phyloP scores from a whole-genome alignment of 116 monocot species.

The Thalassia testudinum region DNA sequence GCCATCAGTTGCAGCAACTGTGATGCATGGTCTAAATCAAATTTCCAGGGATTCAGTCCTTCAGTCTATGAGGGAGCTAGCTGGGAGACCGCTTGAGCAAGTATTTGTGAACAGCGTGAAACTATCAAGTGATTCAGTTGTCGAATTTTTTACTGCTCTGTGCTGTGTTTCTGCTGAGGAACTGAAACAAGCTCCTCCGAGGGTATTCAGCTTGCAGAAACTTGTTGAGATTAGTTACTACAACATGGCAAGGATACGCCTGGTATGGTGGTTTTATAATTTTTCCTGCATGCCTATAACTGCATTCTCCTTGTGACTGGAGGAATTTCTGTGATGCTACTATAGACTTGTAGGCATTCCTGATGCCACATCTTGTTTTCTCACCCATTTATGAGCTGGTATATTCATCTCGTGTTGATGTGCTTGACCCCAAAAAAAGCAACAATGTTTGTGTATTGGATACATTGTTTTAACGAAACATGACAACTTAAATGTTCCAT shows the following conservation, averaged over 20 bases:
- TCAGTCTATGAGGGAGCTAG: conserved; percentile 72
- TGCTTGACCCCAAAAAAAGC: no score
- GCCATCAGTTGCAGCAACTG: conserved; percentile 66
- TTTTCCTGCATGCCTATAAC: not conserved
- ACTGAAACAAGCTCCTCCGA: conserved; percentile 78
- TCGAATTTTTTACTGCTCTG: conserved; percentile 91
- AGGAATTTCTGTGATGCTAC: no score
- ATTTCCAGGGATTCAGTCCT: conserved; percentile 87
- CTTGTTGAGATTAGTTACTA: conserved; percentile 99
- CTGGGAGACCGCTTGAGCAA: conserved; percentile 87
- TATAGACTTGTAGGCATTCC: no score
- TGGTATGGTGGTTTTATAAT: no score
- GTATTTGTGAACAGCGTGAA: conserved; percentile 89
- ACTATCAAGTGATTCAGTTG: conserved; percentile 82
- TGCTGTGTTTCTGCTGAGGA: conserved; percentile 97
- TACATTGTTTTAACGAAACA: no score
- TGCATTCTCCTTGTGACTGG: not conserved
- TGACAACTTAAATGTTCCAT: no score
- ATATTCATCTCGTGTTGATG: no score
- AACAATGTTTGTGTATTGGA: no score
- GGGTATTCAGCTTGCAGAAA: conserved; percentile 92
- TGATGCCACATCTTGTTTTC: no score
- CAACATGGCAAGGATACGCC: conserved; percentile 90
- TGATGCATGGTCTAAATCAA: conserved; percentile 97
- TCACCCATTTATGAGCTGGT: no score